These are phyloP conservation scores for Sphagnum contortum DNA, from an alignment of 225 moss, liverwort and hornwort genomes.

Conservation along the genomic window DNA sequence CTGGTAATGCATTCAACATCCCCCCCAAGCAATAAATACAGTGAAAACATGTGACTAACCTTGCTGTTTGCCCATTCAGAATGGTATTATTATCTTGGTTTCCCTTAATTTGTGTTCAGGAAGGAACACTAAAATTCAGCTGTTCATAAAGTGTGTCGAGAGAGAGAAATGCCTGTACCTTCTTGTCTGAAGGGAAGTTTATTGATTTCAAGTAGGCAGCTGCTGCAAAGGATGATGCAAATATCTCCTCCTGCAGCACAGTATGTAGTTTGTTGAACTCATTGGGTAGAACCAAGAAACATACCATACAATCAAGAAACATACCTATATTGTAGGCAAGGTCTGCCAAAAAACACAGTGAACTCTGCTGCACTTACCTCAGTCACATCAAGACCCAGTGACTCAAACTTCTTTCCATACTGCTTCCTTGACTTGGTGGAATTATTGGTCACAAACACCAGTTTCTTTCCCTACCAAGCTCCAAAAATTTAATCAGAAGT, in stretches of 20 bases:
- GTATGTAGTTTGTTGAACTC: no score
- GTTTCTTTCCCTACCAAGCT: slow-evolving; percentile 56
- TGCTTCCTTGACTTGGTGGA: slow-evolving; percentile 84
- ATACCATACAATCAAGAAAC: no score
- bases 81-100: background rate
- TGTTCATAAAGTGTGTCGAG: background rate
- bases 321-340: no score
- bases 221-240: slow-evolving; percentile 91
- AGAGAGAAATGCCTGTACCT: slow-evolving; percentile 29
- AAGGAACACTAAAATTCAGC: background rate
- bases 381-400: slow-evolving; percentile 48
- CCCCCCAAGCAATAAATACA: no score
- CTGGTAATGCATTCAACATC: slow-evolving; percentile 11
- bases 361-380: slow-evolving; percentile 28
- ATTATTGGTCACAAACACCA: slow-evolving; percentile 82
- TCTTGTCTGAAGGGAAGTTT: slow-evolving; percentile 77
- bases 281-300: no score
- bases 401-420: slow-evolving; percentile 68
- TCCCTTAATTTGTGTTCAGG: background rate
- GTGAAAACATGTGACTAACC: no score
- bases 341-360: no score
- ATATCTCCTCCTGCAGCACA: slow-evolving; percentile 79
- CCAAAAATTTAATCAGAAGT: background rate
- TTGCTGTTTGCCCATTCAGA: no score
- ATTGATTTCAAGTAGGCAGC: slow-evolving; percentile 83